Evolutionary conservation across 202 grass and related monocot species (phyloP).

Genomic region (Digitaria exilis): DNA sequence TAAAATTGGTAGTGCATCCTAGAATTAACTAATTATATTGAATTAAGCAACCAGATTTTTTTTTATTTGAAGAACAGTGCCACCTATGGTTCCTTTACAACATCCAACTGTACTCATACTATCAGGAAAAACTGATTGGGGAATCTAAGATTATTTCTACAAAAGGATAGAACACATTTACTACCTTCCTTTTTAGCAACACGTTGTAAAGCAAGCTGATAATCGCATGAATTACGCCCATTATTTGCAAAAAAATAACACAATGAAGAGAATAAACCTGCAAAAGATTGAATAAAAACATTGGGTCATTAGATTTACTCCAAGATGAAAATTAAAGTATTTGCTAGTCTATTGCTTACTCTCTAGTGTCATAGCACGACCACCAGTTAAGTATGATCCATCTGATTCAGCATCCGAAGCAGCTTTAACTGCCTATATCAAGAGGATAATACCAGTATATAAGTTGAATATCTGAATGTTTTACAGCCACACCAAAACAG

Average conservation of each 20-base stretch:
- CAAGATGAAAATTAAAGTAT: constrained; percentile 30
- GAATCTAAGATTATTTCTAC: constrained; percentile 2
- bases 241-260: constrained; percentile 72
- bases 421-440: constrained; percentile 86
- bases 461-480: constrained; percentile 8
- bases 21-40: not conserved
- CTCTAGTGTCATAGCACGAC: constrained; percentile 66
- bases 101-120: not conserved
- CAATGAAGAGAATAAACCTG: constrained; percentile 90
- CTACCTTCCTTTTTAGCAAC: constrained; percentile 74
- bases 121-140: not conserved
- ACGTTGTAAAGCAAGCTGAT: constrained; percentile 84
- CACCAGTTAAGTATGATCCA: constrained; percentile 65
- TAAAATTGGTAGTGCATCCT: not conserved
- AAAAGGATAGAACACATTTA: constrained; percentile 5
- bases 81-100: not conserved
- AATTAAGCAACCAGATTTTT: constrained; percentile 14
- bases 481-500: constrained; percentile 5
- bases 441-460: constrained; percentile 26
- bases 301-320: constrained; percentile 24
- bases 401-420: constrained; percentile 75
- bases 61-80: constrained; percentile 24
- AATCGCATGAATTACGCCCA: constrained; percentile 67
- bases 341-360: constrained; percentile 49
- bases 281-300: constrained; percentile 24